Evolutionary conservation across 306 rosid genomes (phyloP), one percentile per base, ranked within the genome.

Genomic region (Rubus idaeus): DNA sequence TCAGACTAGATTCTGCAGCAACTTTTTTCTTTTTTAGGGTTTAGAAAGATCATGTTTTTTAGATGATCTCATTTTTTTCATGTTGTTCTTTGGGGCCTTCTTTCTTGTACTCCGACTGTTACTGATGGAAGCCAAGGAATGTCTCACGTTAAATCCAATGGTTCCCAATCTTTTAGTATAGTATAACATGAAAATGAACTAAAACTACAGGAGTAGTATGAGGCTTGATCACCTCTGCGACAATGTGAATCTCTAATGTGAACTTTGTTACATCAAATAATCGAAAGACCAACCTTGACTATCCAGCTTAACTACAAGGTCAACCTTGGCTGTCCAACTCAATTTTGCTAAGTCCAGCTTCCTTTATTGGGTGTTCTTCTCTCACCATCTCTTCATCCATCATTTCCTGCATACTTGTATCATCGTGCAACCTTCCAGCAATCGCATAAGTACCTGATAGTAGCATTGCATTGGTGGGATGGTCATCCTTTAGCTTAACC

Each of bases 401-500:
- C 74, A 21, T 75, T 76, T 82, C 86, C 82, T 81, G 85, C 73
- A 40, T 26, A 71, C 71, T 68, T 35, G 51, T 41, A 73, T 79
- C 79, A 83, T 87, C 91, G n/a, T 81, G 69, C 80, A 86, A 71
- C 80, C 92, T 91, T 77, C 95, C 95, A 47, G 90, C 91, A 76
- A 79, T 80, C 3, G 89, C 93, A 70, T 89, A 91, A 40, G 89
- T 82, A 80, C 91, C 77, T 20, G 88, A 88, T 62, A 89, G 60
- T 40, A 88, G 97, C 76, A 91, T 89, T 68, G 91, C 83, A 82
- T 91, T 89, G 0, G 91, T 76, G 69, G 95, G 91, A 80, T 90
- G 97, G 37, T 72, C 85, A 68, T 86, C 70, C 26, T 82, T 80
- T 64, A 90, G 77, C 64, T 75, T 73, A 14, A 57, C 64, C 23